phyloP scores from a whole-genome alignment of 2,329 filamentous ascomycete genomes.

The Huntiella bhutanensis region DNA sequence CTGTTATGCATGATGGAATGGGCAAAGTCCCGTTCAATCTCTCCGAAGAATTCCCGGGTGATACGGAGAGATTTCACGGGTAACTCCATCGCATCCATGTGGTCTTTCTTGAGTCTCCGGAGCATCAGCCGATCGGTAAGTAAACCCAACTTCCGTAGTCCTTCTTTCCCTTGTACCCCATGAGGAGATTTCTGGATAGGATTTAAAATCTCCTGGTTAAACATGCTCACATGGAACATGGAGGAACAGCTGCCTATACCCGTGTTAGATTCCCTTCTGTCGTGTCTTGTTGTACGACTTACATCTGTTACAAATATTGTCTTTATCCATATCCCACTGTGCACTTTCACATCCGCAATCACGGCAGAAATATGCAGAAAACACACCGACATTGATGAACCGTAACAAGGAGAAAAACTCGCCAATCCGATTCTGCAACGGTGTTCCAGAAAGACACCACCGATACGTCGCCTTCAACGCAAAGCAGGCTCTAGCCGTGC shows the following conservation, averaged over 20 bases:
- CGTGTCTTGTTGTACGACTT: background rate
- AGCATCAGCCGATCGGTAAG: constrained; percentile 92
- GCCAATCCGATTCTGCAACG: constrained; percentile 89
- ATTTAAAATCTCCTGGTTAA: constrained; percentile 88
- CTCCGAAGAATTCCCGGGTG: constrained; percentile 89
- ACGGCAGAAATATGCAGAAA: constrained; percentile 88
- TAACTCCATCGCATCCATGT: constrained; percentile 87
- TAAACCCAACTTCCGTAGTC: constrained; percentile 65
- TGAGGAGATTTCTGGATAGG: constrained; percentile 51
- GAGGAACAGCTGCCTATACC: constrained; percentile 17
- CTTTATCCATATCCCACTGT: constrained; percentile 63
- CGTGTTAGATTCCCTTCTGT: too few species aligned
- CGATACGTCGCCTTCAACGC: constrained; percentile 74
- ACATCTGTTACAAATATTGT: constrained; percentile 53
- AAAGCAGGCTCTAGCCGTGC: constrained; percentile 89
- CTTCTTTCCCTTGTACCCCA: constrained; percentile 41
- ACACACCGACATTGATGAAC: constrained; percentile 75
- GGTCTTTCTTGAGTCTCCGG: constrained; percentile 79
- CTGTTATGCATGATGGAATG: constrained; percentile 88
- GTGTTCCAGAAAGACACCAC: constrained; percentile 90
- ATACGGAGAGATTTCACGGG: constrained; percentile 87
- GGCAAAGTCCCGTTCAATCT: constrained; percentile 90
- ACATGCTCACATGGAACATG: constrained; percentile 38
- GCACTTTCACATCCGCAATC: constrained; percentile 61
- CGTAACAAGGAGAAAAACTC: constrained; percentile 91